Conservation (phyloP, 441 rosid species). For the Theobroma grandiflorum region DNA sequence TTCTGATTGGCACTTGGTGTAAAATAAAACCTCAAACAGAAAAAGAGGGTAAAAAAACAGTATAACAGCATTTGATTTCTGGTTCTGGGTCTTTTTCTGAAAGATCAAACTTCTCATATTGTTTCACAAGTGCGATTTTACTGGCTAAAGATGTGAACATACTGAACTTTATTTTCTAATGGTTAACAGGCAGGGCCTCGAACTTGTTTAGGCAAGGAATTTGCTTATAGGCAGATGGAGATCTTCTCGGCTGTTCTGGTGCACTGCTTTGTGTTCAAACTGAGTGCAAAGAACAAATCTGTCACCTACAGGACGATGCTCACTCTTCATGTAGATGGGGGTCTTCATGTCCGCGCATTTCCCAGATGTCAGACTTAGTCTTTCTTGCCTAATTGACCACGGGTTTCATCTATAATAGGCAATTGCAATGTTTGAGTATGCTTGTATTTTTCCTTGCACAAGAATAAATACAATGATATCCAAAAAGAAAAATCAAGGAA, state of each 20-base stretch:
- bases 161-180: constrained; percentile 17
- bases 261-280: constrained; percentile 50
- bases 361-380: constrained; percentile 30
- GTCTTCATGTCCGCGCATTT: constrained; percentile 55
- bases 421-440: too few relatives aligned
- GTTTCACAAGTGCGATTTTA: constrained; percentile 2
- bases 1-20: background rate
- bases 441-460: background rate
- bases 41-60: background rate
- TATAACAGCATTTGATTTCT: background rate
- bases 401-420: background rate
- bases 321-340: constrained; percentile 64
- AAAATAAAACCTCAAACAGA: too few relatives aligned
- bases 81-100: background rate
- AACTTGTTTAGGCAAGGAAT: constrained; percentile 84
- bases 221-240: constrained; percentile 86
- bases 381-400: background rate
- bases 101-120: background rate
- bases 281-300: constrained; percentile 43
- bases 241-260: constrained; percentile 57
- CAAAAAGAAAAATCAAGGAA: too few relatives aligned
- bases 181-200: constrained; percentile 70
- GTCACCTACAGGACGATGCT: constrained; percentile 70
- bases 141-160: background rate
- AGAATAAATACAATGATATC: background rate